These are phyloP conservation scores for Trichoderma reesei DNA, from an alignment of 495 filamentous ascomycete genomes.

Conservation along the genomic window DNA sequence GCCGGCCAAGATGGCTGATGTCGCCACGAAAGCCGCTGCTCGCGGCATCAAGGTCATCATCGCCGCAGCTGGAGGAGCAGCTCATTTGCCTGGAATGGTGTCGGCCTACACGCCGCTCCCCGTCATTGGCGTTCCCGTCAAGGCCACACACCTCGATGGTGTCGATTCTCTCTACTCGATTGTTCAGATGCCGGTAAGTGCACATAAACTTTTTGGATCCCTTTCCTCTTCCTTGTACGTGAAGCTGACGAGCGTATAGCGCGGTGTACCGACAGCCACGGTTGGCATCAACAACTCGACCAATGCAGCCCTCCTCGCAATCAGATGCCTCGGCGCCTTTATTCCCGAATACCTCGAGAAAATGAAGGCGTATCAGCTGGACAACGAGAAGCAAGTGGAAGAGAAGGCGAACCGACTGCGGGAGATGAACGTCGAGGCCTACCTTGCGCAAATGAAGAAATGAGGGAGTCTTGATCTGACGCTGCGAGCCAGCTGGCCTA, in stretches of 20 bases:
- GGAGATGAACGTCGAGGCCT: conserved; percentile 60
- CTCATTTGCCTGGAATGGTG: conserved; percentile 87
- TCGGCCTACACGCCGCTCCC: conserved; percentile 79
- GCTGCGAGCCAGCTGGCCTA: too few relatives aligned
- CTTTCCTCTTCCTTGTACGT: not conserved
- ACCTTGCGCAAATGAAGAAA: conserved; percentile 27
- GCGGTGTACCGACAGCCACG: conserved; percentile 74
- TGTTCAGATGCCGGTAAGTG: conserved; percentile 72
- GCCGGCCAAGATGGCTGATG: conserved; percentile 68
- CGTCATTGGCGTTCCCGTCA: conserved; percentile 88
- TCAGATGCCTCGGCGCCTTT: conserved; percentile 65
- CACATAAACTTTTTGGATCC: conserved; percentile 11
- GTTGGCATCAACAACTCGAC: conserved; percentile 90
- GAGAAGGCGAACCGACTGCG: conserved; percentile 58
- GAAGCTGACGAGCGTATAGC: conserved; percentile 17
- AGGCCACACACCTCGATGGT: conserved; percentile 76
- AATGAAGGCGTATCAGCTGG: conserved; percentile 55
- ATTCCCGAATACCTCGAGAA: conserved; percentile 48
- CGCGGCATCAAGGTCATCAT: conserved; percentile 83
- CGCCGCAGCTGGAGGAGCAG: conserved; percentile 86
- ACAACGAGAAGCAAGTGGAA: conserved; percentile 53
- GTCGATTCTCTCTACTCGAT: conserved; percentile 84
- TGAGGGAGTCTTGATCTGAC: not conserved
- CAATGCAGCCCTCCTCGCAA: conserved; percentile 85
- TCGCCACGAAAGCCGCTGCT: conserved; percentile 56